A percentile compares a stretch with the other conserved stretches of the same genome.
phyloP scores from a whole-genome alignment of 345 rosid species.

The Geranium rotundifolium region DNA sequence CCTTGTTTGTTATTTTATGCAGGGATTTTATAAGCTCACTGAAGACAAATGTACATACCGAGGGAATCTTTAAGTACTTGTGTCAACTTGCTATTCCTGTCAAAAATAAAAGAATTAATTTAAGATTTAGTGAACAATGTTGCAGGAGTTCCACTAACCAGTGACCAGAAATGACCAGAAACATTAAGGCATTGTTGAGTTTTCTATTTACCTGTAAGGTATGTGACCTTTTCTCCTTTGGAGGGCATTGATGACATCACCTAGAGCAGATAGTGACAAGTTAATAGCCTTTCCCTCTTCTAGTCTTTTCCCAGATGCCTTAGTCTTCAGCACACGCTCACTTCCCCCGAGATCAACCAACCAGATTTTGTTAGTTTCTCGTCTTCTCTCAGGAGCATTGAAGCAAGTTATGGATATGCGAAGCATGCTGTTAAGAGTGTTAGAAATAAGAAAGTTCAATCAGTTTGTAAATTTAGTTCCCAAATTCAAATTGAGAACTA shows the following conservation, averaged over 20 bases:
- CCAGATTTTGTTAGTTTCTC: conserved; percentile 64
- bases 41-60: conserved; percentile 30
- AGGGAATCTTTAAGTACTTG: conserved; percentile 75
- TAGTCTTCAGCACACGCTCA: conserved; percentile 75
- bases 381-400: conserved; percentile 49
- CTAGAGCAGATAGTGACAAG: conserved; percentile 70
- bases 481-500: background rate
- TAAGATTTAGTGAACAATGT: no score
- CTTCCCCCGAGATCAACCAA: conserved; percentile 79
- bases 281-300: conserved; percentile 92
- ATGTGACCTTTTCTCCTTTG: conserved; percentile 56
- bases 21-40: background rate
- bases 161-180: background rate
- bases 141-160: background rate
- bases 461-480: background rate
- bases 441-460: background rate
- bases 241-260: conserved; percentile 67
- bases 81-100: conserved; percentile 86
- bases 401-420: conserved; percentile 46
- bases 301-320: conserved; percentile 67
- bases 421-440: conserved; percentile 44
- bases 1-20: background rate
- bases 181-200: background rate
- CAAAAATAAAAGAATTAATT: conserved; percentile 4
- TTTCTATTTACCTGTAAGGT: conserved; percentile 51